Base-by-base conservation (phyloP, 768 basidiomycete genomes). In the Tulasnella sp. region DNA sequence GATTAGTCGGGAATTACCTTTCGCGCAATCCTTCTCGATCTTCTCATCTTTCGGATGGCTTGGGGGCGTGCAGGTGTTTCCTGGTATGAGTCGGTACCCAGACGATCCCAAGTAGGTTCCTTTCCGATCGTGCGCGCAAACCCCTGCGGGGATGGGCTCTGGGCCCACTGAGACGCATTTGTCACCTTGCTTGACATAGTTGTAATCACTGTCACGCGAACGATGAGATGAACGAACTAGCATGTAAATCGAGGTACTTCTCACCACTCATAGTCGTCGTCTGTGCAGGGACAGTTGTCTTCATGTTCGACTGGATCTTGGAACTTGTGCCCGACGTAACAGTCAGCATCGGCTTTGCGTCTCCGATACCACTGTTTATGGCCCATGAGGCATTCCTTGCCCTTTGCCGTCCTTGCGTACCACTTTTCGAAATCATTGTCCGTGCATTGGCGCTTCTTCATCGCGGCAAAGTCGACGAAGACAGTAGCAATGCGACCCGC, bases 291-390 rank as follows among this genome's bases (percentile, higher is more conserved):
- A 82, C 97, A 99, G 72, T 87, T 84, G 67, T 96, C 94, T 75
- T 95, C 93, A 76, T 93, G 89, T 31, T 86, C 90, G 12, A 91
- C 88, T 0, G 96, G 96, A 80, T 97, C 96, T 39, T 86, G 83
- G 84, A 92, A 99, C 83, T 97, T 94, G 74, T 96, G 86, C 0
- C 93, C 94, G 17, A 99, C 91, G 79, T 93, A 97, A 79, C 97
- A 99, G 74, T 94, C 86, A 1, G 91, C 93, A 75, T 92, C 87
- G 0, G 87, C 82, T 83, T 94, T 99, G 81, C 96, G 87, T 29
- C 97, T 89, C 72, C 83, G 86, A 82, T 97, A 99, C 91, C 92
- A 98, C 92, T 99, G 97, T 93, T 93, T 95, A 81, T 93, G 94
- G 0, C 97, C 97, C 94, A 99, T 96, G 31, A 99, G 83, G 82